Evolutionary conservation across 2,329 filamentous ascomycete species (phyloP).

Genomic region (Aspergillus neotritici): DNA sequence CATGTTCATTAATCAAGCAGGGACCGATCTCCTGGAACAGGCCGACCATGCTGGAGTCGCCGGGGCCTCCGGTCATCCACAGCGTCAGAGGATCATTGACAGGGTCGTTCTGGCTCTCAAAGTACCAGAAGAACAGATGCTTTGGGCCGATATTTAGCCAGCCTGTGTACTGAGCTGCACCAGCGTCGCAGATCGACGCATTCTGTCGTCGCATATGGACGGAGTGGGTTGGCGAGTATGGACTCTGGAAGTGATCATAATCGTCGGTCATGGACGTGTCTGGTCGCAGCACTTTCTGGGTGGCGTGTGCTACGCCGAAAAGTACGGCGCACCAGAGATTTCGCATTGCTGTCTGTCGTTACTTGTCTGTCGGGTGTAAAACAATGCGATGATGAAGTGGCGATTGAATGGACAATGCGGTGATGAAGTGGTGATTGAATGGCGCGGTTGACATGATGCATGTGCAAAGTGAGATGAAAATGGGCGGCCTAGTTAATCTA

Average conservation of each 20-base stretch:
- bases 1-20: constrained; percentile 14
- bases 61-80: constrained; percentile 21
- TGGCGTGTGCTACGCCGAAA: not conserved
- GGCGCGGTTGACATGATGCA: too few relatives aligned
- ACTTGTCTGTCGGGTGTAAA: too few relatives aligned
- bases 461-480: too few relatives aligned
- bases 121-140: constrained; percentile 19
- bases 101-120: constrained; percentile 21
- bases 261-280: not conserved
- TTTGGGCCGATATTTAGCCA: constrained; percentile 21
- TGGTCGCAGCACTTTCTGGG: not conserved
- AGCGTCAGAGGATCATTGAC: constrained; percentile 17
- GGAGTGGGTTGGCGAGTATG: constrained; percentile 10
- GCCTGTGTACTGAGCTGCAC: constrained; percentile 24
- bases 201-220: constrained; percentile 23
- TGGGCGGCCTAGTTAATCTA: too few relatives aligned
- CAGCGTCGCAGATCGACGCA: constrained; percentile 21
- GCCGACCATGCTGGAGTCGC: constrained; percentile 16
- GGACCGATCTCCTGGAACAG: constrained; percentile 14
- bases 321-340: not conserved
- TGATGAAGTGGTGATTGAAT: too few relatives aligned
- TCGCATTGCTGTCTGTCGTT: too few relatives aligned
- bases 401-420: too few relatives aligned
- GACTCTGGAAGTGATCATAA: constrained; percentile 2
- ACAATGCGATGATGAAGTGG: too few relatives aligned